phyloP scores from a whole-genome alignment of 441 rosid genomes.

The Corymbia citriodora region DNA sequence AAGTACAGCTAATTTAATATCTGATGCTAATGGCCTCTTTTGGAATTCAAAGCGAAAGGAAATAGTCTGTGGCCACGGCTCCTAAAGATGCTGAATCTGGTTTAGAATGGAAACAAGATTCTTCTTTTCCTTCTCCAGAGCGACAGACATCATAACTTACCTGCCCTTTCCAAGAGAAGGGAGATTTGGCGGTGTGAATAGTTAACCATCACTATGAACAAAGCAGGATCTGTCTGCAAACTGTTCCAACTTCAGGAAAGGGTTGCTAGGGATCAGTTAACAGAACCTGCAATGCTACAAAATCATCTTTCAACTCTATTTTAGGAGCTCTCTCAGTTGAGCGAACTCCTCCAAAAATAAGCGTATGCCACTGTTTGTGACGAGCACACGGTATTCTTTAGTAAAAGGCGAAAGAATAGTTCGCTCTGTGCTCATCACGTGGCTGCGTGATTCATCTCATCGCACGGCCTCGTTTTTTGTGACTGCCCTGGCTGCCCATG shows the following conservation, averaged over 20 bases:
- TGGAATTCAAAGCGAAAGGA: neutral
- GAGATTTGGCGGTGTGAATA: too few relatives aligned
- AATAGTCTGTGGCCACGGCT: neutral
- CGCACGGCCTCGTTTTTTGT: accelerated
- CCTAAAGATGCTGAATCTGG: neutral
- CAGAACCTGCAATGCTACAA: neutral
- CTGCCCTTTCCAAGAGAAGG: neutral
- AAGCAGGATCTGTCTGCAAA: neutral
- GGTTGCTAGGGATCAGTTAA: neutral
- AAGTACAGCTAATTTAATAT: neutral
- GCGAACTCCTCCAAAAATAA: neutral
- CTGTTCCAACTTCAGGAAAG: neutral
- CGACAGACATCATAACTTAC: neutral
- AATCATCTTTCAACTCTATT: neutral
- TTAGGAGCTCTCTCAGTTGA: neutral
- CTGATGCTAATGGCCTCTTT: neutral
- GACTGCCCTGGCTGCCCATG: neutral
- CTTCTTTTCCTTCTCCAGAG: neutral
- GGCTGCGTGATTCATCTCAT: neutral
- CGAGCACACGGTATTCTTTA: neutral
- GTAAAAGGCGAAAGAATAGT: constrained; percentile 2
- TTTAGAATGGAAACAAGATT: too few relatives aligned
- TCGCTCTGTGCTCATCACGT: neutral
- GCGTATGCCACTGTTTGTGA: neutral
- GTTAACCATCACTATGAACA: too few relatives aligned